A percentile compares a stretch with the other conserved stretches of the same genome.
phyloP scores from a whole-genome alignment of 1,139 yeast species.

The Geotrichum carabidarum region DNA sequence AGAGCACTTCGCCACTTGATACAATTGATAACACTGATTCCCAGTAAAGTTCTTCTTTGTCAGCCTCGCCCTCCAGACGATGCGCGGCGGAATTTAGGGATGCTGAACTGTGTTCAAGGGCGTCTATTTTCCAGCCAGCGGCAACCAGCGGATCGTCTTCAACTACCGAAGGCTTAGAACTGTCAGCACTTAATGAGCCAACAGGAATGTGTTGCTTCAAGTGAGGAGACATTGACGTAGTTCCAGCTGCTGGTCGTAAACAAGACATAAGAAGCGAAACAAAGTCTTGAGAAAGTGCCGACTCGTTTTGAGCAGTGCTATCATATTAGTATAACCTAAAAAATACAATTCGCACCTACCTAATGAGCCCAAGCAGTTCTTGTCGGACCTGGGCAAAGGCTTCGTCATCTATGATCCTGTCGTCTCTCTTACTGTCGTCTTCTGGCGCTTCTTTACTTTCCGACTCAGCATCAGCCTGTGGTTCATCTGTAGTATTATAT shows the following conservation, averaged over 20 bases:
- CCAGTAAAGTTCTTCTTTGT: conserved; percentile 73
- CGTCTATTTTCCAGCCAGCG: conserved; percentile 81
- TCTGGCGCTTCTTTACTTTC: conserved; percentile 20
- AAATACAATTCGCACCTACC: conserved; percentile 1
- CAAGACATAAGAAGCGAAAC: conserved; percentile 79
- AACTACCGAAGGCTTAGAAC: conserved; percentile 31
- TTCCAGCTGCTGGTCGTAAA: conserved; percentile 76
- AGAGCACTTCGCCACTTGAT: conserved; percentile 63
- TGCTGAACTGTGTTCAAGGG: conserved; percentile 53
- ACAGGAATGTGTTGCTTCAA: conserved; percentile 69
- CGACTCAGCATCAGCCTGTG: conserved; percentile 10
- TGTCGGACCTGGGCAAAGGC: conserved; percentile 51
- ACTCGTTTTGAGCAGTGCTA: conserved; percentile 70
- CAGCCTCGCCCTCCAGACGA: conserved; percentile 51
- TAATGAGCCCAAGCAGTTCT: conserved; percentile 51
- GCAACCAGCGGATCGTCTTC: conserved; percentile 48
- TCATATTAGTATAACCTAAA: conserved; percentile 18
- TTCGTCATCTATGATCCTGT: conserved; percentile 40
- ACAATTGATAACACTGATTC: conserved; percentile 50
- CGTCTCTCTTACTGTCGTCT: conserved; percentile 22
- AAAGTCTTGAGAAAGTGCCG: conserved; percentile 81
- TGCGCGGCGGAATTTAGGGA: conserved; percentile 50
- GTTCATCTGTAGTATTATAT: conserved; percentile 20
- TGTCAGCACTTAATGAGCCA: conserved; percentile 73
- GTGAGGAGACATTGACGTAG: conserved; percentile 85